Percentiles rank a stretch among this genome's conserved stretches.
phyloP scores from a whole-genome alignment of 2,329 filamentous ascomycete species.

The Cryphonectria parasitica region DNA sequence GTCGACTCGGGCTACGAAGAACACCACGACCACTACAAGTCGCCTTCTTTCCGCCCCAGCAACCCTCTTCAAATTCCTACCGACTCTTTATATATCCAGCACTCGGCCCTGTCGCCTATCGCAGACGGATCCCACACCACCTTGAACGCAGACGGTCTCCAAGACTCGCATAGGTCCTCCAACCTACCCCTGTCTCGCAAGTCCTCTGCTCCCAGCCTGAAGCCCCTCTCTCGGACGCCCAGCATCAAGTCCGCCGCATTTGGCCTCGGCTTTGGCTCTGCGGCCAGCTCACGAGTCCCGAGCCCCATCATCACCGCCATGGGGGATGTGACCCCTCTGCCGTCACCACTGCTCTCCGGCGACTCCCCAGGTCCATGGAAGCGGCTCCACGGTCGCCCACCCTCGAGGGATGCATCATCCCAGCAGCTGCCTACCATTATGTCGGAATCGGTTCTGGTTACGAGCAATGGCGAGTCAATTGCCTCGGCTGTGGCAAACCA shows the following conservation, averaged over 20 bases:
- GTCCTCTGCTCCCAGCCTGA: conserved; percentile 50
- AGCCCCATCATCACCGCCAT: conserved; percentile 77
- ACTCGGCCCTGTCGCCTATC: conserved; percentile 31
- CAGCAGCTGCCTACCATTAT: conserved; percentile 40
- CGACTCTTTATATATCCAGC: conserved; percentile 28
- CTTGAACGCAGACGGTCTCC: conserved; percentile 17
- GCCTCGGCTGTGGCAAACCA: conserved; percentile 55
- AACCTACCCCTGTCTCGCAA: conserved; percentile 42
- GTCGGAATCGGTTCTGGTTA: conserved; percentile 53
- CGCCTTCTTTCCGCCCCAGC: conserved; percentile 21
- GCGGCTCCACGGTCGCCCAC: conserved; percentile 51
- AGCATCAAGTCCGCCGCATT: conserved; percentile 61
- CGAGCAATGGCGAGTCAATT: conserved; percentile 56
- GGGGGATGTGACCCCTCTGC: conserved; percentile 78
- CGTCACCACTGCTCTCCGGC: conserved; percentile 70
- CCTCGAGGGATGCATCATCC: conserved; percentile 49
- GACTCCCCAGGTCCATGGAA: conserved; percentile 72
- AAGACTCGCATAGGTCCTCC: conserved; percentile 34
- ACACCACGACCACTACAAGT: conserved; percentile 26
- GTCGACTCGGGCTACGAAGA: conserved; percentile 26
- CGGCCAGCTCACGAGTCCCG: conserved; percentile 69
- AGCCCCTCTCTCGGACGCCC: conserved; percentile 60
- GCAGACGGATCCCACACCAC: conserved; percentile 27
- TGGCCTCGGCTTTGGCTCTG: conserved; percentile 55
- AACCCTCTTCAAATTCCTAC: conserved; percentile 30